phyloP scores from a whole-genome alignment of 352 stramenopile species.

The Phytophthora aleatoria region DNA sequence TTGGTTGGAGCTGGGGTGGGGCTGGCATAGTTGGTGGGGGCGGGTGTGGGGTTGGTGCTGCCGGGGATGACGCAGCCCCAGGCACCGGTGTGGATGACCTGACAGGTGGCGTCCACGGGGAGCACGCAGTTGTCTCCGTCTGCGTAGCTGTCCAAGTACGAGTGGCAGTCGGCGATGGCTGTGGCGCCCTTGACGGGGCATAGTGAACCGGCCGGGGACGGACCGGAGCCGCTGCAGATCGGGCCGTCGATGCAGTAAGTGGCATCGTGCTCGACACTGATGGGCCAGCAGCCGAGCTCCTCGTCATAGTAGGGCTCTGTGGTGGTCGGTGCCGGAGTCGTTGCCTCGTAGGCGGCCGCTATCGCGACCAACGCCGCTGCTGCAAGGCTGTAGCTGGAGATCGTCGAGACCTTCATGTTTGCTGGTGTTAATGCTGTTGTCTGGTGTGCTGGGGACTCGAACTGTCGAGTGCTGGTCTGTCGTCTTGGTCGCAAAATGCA shows the following conservation, averaged over 20 bases:
- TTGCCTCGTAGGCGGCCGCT: slow-evolving; percentile 10
- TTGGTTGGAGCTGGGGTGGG: slow-evolving; percentile 40
- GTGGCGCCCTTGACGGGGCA: slow-evolving; percentile 56
- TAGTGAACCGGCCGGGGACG: slow-evolving; percentile 28
- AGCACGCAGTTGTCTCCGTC: slow-evolving; percentile 54
- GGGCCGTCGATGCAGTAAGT: slow-evolving; percentile 58
- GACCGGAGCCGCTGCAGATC: slow-evolving; percentile 45
- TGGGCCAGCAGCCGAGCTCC: slow-evolving; percentile 38
- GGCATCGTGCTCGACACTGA: slow-evolving; percentile 53
- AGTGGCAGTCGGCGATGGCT: slow-evolving; percentile 56
- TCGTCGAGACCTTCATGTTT: slow-evolving; percentile 36
- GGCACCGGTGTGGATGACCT: slow-evolving; percentile 69
- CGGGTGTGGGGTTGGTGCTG: slow-evolving; percentile 29
- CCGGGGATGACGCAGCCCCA: slow-evolving; percentile 62
- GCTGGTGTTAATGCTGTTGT: slow-evolving; percentile 4
- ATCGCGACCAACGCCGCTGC: slow-evolving; percentile 15
- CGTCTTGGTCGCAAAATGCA: slow-evolving; percentile 23
- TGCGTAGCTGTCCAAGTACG: slow-evolving; percentile 54
- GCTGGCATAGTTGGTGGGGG: slow-evolving; percentile 26
- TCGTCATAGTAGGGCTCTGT: slow-evolving; percentile 36
- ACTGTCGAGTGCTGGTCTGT: slow-evolving; percentile 26
- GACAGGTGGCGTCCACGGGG: slow-evolving; percentile 55
- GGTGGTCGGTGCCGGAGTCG: slow-evolving; percentile 13
- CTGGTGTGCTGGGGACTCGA: slow-evolving; percentile 20
- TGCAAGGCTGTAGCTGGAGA: slow-evolving; percentile 20